phyloP scores from a whole-genome alignment of 371 early-diverging fungal species.

The Amoeboaphelidium occidentale region DNA sequence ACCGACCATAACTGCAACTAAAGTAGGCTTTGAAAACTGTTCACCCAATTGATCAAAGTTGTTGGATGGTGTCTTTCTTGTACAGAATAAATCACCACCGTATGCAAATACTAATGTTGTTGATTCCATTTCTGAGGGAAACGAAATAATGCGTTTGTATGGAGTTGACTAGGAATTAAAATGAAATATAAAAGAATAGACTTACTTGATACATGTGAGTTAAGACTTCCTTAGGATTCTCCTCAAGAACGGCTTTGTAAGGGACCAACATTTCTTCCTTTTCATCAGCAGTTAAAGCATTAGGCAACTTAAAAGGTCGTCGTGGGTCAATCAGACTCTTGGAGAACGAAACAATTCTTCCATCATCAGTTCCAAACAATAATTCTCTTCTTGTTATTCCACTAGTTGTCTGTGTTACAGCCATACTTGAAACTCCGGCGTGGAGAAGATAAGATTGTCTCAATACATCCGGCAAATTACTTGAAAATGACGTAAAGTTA shows the following conservation, averaged over 20 bases:
- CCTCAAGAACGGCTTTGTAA: conserved; percentile 39
- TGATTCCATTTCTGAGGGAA: conserved; percentile 65
- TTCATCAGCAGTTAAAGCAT: conserved; percentile 18
- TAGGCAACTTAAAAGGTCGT: conserved; percentile 33
- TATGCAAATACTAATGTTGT: conserved; percentile 64
- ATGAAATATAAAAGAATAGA: not conserved
- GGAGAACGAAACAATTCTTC: conserved; percentile 45
- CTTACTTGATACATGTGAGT: conserved; percentile 24
- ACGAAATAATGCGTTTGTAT: conserved; percentile 27
- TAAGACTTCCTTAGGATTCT: conserved; percentile 40
- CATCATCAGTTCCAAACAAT: not conserved
- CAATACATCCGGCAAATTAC: not conserved
- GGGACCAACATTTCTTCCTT: conserved; percentile 61
- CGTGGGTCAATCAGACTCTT: conserved; percentile 63
- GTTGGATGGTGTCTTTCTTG: conserved; percentile 52
- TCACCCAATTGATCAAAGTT: conserved; percentile 75
- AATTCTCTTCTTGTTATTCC: not conserved
- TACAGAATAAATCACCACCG: conserved; percentile 69
- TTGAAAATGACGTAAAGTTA: not conserved
- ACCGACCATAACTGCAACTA: conserved; percentile 51
- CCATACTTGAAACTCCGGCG: not conserved
- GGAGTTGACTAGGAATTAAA: not conserved
- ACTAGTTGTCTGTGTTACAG: not conserved
- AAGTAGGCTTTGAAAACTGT: conserved; percentile 56
- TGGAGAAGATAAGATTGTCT: not conserved